A percentile compares a stretch with the other conserved stretches of the same genome.
phyloP scores from a whole-genome alignment of 345 rosid genomes.

The Pistacia vera region DNA sequence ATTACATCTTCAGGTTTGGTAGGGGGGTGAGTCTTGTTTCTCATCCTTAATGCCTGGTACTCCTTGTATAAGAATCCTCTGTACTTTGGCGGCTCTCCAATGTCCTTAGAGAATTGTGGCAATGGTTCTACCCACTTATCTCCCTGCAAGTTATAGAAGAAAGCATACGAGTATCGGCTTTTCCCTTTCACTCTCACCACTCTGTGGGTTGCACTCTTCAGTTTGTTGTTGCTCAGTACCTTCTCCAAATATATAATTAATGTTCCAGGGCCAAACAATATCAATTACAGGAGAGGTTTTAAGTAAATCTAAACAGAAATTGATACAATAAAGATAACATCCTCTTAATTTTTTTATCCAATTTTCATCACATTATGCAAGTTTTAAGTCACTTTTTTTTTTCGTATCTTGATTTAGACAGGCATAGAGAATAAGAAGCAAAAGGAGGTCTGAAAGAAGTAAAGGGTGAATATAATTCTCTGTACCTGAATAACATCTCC shows the following conservation, averaged over 20 bases:
- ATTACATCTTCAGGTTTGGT: conserved; percentile 48
- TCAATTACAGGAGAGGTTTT: not conserved
- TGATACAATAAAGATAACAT: not conserved
- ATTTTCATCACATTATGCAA: too few relatives aligned
- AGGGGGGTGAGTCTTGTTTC: conserved; percentile 58
- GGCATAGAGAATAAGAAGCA: too few relatives aligned
- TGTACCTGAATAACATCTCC: conserved; percentile 53
- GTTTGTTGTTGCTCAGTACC: conserved; percentile 60
- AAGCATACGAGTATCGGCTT: conserved; percentile 46
- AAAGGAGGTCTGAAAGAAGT: not conserved
- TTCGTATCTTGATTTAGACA: too few relatives aligned
- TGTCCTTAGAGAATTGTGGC: conserved; percentile 43
- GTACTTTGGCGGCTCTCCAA: conserved; percentile 48
- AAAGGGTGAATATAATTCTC: not conserved
- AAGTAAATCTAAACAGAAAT: not conserved
- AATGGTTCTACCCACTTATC: conserved; percentile 60
- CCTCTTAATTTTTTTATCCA: too few relatives aligned
- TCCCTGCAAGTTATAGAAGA: conserved; percentile 52
- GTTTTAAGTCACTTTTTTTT: too few relatives aligned
- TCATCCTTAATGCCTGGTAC: conserved; percentile 42
- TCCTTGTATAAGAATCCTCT: conserved; percentile 42
- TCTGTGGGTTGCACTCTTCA: conserved; percentile 56
- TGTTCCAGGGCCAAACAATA: not conserved
- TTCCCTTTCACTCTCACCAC: conserved; percentile 46
- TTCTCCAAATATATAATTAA: conserved; percentile 2